Conservation (phyloP, 139 green algal genomes). For the Chlorella sp. region DNA sequence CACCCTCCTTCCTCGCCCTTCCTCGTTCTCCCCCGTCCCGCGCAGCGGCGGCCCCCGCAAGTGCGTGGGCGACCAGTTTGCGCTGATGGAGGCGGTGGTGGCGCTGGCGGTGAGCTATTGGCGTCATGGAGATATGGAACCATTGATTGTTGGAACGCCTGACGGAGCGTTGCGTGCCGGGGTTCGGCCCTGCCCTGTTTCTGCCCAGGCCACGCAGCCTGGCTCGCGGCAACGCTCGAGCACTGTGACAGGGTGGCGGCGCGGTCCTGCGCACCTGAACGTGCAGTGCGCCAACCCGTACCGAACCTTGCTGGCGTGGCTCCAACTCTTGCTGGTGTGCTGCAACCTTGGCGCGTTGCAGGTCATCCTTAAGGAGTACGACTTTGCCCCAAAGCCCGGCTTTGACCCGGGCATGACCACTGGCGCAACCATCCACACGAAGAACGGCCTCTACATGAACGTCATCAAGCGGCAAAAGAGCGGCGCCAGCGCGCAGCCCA, state of each 20-base stretch:
- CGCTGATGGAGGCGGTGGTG: slow-evolving; percentile 85
- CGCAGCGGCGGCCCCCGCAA: slow-evolving; percentile 89
- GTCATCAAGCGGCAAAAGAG: slow-evolving; percentile 51
- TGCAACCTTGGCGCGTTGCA: too few species aligned
- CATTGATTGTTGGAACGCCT: too few species aligned
- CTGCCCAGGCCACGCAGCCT: too few species aligned
- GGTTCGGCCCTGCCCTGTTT: too few species aligned
- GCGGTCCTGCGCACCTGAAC: too few species aligned
- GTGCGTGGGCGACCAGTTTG: slow-evolving; percentile 99
- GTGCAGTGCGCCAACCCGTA: too few species aligned
- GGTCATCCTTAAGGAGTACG: slow-evolving; percentile 76
- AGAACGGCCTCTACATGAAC: slow-evolving; percentile 87
- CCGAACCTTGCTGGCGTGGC: too few species aligned
- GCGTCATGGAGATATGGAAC: too few species aligned
- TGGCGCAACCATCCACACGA: slow-evolving; percentile 94
- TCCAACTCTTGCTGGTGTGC: too few species aligned
- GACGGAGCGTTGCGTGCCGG: too few species aligned
- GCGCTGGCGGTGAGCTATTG: slow-evolving; percentile 73
- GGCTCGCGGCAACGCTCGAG: too few species aligned
- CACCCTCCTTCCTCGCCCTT: background rate
- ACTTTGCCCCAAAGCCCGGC: slow-evolving; percentile 80
- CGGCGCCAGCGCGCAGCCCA: background rate
- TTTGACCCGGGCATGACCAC: slow-evolving; percentile 95
- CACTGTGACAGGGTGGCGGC: too few species aligned
- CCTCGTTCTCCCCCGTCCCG: background rate